Conservation (phyloP, 305 asterid species). For the Caryopteris hybrid region DNA sequence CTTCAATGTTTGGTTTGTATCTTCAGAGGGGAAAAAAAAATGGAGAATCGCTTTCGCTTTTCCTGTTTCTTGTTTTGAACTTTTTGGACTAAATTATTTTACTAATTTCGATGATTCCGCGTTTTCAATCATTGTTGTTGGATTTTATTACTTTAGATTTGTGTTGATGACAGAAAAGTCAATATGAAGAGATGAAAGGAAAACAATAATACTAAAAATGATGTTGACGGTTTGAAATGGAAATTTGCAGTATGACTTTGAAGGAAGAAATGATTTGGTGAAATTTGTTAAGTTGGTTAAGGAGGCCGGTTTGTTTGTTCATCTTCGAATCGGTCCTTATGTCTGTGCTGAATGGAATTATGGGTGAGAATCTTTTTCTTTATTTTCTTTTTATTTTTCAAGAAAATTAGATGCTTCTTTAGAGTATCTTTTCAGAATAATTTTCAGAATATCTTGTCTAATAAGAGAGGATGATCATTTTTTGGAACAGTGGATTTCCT, state of each 20-base stretch:
- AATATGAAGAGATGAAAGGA: neutral
- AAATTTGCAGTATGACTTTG: slow-evolving; percentile 73
- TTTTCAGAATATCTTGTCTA: neutral
- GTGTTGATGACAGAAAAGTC: slow-evolving; percentile 9
- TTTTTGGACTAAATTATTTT: slow-evolving; percentile 17
- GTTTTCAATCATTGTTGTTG: slow-evolving; percentile 18
- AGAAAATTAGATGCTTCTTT: neutral
- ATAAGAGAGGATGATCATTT: neutral
- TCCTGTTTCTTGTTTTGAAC: slow-evolving; percentile 15
- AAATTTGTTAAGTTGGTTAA: slow-evolving; percentile 71
- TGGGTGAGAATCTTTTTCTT: slow-evolving; percentile 43
- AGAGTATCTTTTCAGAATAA: neutral
- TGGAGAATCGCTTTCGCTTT: slow-evolving; percentile 10
- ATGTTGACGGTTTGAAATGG: slow-evolving; percentile 26
- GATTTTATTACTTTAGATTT: neutral
- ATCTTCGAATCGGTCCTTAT: slow-evolving; percentile 90
- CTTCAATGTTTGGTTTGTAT: slow-evolving; percentile 15
- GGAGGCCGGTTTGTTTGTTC: slow-evolving; percentile 74
- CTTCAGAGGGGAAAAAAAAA: neutral
- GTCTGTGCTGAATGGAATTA: slow-evolving; percentile 99
- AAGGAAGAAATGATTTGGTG: slow-evolving; percentile 89
- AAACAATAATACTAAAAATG: neutral
- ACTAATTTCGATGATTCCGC: slow-evolving; percentile 14
- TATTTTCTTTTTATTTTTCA: neutral
- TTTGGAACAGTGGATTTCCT: slow-evolving; percentile 82